A percentile compares a stretch with the other conserved stretches of the same genome.
phyloP scores from a whole-genome alignment of 345 rosid species.

The Citrus trifoliata region DNA sequence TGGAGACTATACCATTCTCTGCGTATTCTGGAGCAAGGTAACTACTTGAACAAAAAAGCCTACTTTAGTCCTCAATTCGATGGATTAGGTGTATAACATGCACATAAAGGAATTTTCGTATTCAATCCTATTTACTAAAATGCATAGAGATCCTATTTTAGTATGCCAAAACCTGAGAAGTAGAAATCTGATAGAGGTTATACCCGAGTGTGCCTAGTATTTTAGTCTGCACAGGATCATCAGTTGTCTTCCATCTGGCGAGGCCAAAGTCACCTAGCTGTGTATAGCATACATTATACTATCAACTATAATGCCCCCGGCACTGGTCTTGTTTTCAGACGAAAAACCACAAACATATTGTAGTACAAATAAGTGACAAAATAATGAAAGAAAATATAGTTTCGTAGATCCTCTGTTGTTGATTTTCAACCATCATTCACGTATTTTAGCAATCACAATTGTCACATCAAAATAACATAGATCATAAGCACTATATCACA shows the following conservation, averaged over 20 bases:
- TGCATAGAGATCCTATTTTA: too few species aligned
- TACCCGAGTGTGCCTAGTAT: slow-evolving; percentile 71
- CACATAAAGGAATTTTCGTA: not conserved
- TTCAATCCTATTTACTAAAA: not conserved
- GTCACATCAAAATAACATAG: too few species aligned
- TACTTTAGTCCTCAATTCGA: not conserved
- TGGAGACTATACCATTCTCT: slow-evolving; percentile 53
- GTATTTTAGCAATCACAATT: too few species aligned
- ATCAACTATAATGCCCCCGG: slow-evolving; percentile 6
- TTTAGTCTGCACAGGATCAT: slow-evolving; percentile 47
- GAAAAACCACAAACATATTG: not conserved
- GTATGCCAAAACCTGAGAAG: not conserved
- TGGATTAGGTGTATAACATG: not conserved
- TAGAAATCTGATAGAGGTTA: not conserved
- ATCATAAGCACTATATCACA: too few species aligned
- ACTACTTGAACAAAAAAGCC: slow-evolving; percentile 25
- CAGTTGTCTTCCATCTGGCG: slow-evolving; percentile 56
- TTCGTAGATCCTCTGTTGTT: not conserved
- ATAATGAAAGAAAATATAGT: not conserved
- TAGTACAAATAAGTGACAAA: not conserved
- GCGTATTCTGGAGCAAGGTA: slow-evolving; percentile 70
- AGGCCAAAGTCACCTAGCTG: slow-evolving; percentile 77
- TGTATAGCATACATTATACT: not conserved
- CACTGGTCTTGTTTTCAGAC: not conserved
- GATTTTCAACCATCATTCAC: not conserved